Percentiles rank a stretch among this genome's conserved stretches.
phyloP scores from a whole-genome alignment of 345 rosid genomes.

The Bretschneidera sinensis region DNA sequence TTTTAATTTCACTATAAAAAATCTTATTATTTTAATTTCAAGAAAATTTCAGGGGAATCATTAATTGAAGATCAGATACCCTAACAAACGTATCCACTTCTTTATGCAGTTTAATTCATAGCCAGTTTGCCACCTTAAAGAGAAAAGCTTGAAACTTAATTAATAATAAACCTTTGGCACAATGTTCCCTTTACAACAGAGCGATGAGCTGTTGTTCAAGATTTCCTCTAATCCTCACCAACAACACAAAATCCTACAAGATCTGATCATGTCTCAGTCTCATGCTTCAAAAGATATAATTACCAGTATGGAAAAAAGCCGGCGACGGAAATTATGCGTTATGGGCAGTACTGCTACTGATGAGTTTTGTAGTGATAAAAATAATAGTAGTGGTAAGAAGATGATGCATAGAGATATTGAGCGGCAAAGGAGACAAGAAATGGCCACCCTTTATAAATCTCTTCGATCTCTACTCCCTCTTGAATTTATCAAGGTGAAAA shows the following conservation, averaged over 20 bases:
- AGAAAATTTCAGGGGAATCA: slow-evolving; percentile 5
- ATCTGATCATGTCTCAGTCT: slow-evolving; percentile 31
- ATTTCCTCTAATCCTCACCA: slow-evolving; percentile 26
- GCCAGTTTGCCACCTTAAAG: no score
- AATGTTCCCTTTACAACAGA: slow-evolving; percentile 65
- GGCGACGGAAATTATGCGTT: slow-evolving; percentile 4
- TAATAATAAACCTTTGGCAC: no score
- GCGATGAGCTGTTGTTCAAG: slow-evolving; percentile 59
- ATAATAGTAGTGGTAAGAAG: slow-evolving; percentile 50
- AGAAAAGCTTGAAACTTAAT: no score
- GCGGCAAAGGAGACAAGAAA: slow-evolving; percentile 68
- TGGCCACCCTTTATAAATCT: slow-evolving; percentile 51
- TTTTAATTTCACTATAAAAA: not conserved
- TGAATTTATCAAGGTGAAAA: slow-evolving; percentile 55
- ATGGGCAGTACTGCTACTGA: slow-evolving; percentile 3
- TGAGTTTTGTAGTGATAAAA: slow-evolving; percentile 6
- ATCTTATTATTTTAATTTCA: no score
- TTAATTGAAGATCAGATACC: slow-evolving; percentile 25
- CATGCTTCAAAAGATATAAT: slow-evolving; percentile 17
- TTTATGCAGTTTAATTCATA: slow-evolving; percentile 12
- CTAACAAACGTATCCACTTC: slow-evolving; percentile 44
- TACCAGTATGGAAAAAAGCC: slow-evolving; percentile 4
- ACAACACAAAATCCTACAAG: slow-evolving; percentile 38
- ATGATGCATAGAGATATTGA: slow-evolving; percentile 67
- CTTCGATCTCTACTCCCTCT: slow-evolving; percentile 73